These are phyloP conservation scores for Aureobasidium sp. DNA, from an alignment of 2,329 filamentous ascomycete genomes.

Conservation along the genomic window DNA sequence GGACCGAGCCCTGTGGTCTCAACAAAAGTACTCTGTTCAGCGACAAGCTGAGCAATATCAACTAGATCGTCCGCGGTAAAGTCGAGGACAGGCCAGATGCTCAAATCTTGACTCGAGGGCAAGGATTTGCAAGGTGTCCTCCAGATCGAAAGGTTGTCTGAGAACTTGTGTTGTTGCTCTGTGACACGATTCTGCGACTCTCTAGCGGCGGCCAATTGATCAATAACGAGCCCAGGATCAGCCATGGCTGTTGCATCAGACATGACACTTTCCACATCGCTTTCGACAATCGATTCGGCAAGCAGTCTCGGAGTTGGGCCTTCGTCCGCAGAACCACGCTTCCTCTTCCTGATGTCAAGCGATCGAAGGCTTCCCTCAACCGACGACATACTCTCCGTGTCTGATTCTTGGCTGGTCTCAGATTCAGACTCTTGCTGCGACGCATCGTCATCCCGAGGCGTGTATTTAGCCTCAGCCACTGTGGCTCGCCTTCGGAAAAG, in stretches of 20 bases:
- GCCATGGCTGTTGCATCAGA: background rate
- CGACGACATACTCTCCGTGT: background rate
- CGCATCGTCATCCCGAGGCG: background rate
- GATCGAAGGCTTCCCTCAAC: background rate
- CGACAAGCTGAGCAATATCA: constrained; percentile 29
- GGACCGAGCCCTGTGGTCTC: background rate
- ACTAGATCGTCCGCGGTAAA: constrained; percentile 26
- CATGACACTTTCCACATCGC: constrained; percentile 7
- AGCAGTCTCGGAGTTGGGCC: background rate
- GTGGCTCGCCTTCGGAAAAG: constrained; percentile 10
- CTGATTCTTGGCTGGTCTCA: background rate
- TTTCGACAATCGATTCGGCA: constrained; percentile 2
- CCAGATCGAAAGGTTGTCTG: background rate
- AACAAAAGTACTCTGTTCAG: constrained; percentile 25
- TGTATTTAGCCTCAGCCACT: background rate
- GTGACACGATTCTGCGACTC: background rate
- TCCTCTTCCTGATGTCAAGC: constrained; percentile 7
- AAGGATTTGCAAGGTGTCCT: background rate
- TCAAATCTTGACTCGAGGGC: background rate
- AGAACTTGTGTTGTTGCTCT: constrained; percentile 1
- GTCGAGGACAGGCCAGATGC: constrained; percentile 18
- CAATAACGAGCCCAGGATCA: background rate
- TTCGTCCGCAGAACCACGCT: background rate
- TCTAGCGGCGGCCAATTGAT: background rate
- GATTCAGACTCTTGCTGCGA: background rate